Percentiles rank a stretch among this genome's conserved stretches.
These are phyloP conservation scores for Xylaria sp. DNA, from an alignment of 2,329 filamentous ascomycete genomes.

Conservation along the genomic window DNA sequence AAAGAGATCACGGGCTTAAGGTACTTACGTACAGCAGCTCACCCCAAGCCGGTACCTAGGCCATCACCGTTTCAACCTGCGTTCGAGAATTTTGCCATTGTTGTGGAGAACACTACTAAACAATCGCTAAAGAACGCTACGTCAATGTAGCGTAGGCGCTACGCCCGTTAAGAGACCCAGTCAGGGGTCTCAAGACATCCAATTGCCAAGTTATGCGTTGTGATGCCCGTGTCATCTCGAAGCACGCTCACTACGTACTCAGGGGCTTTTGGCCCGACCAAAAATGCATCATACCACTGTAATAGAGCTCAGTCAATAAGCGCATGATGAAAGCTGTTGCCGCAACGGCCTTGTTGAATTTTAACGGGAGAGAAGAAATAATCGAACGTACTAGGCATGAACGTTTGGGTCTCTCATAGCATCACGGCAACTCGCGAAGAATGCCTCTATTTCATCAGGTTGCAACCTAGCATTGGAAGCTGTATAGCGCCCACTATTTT, in stretches of 20 bases:
- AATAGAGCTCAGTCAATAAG: slow-evolving; percentile 2
- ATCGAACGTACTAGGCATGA: slow-evolving; percentile 38
- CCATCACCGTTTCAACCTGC: slow-evolving; percentile 11
- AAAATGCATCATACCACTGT: slow-evolving; percentile 48
- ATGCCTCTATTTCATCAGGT: slow-evolving; percentile 36
- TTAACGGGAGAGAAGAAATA: not conserved
- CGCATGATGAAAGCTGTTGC: not conserved
- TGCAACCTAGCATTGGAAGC: slow-evolving; percentile 46
- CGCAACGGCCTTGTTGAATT: not conserved
- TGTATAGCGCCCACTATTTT: slow-evolving; percentile 45
- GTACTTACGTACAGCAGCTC: not conserved
- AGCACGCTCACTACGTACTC: slow-evolving; percentile 8
- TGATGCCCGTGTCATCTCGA: not conserved
- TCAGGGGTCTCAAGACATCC: not conserved
- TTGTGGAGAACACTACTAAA: not conserved
- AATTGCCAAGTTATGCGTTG: slow-evolving; percentile 4
- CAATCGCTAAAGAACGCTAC: not conserved
- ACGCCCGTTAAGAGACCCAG: not conserved
- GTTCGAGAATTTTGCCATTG: slow-evolving; percentile 4
- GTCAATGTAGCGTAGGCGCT: not conserved
- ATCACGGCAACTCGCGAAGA: slow-evolving; percentile 37
- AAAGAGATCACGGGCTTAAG: too few species aligned
- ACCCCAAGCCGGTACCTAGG: not conserved
- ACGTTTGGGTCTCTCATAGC: slow-evolving; percentile 39
- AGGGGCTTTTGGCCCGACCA: slow-evolving; percentile 50